Conservation (phyloP, 441 rosid species). For the Melastoma candidum region DNA sequence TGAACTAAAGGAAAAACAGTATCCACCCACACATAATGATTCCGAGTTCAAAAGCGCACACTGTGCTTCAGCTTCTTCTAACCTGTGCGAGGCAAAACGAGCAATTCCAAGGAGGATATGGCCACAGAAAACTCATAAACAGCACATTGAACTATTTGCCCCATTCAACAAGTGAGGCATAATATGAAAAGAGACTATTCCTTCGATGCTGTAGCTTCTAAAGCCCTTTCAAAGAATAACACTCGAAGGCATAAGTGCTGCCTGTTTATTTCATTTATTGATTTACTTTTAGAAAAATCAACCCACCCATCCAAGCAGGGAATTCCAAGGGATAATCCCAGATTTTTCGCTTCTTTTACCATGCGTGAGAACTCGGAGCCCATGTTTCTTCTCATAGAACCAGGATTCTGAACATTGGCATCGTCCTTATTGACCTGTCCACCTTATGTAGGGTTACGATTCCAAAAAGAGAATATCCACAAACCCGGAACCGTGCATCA, state of each 20-base stretch:
- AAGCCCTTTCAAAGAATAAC: no score
- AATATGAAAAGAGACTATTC: no score
- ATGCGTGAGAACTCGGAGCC: slow-evolving; percentile 86
- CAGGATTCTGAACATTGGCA: slow-evolving; percentile 26
- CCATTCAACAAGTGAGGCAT: no score
- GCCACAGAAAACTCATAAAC: no score
- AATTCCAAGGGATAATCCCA: slow-evolving; percentile 72
- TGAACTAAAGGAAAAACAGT: slow-evolving; percentile 1
- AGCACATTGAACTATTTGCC: no score
- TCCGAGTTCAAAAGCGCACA: slow-evolving; percentile 75
- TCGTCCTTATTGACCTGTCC: slow-evolving; percentile 44
- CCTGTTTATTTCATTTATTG: background rate
- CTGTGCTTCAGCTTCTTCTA: slow-evolving; percentile 96
- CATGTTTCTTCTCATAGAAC: slow-evolving; percentile 73
- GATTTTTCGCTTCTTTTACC: slow-evolving; percentile 67
- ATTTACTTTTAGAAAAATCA: slow-evolving; percentile 1
- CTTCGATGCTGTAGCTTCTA: no score
- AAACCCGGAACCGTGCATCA: slow-evolving; percentile 3
- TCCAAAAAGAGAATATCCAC: background rate
- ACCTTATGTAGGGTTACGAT: slow-evolving; percentile 9
- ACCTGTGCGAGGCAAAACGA: slow-evolving; percentile 28
- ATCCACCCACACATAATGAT: slow-evolving; percentile 66
- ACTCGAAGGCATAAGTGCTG: background rate
- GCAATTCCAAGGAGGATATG: background rate
- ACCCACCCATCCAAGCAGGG: slow-evolving; percentile 88